Base-by-base conservation (phyloP, 2,329 filamentous ascomycete genomes). In the Incumbomyces lentus region DNA sequence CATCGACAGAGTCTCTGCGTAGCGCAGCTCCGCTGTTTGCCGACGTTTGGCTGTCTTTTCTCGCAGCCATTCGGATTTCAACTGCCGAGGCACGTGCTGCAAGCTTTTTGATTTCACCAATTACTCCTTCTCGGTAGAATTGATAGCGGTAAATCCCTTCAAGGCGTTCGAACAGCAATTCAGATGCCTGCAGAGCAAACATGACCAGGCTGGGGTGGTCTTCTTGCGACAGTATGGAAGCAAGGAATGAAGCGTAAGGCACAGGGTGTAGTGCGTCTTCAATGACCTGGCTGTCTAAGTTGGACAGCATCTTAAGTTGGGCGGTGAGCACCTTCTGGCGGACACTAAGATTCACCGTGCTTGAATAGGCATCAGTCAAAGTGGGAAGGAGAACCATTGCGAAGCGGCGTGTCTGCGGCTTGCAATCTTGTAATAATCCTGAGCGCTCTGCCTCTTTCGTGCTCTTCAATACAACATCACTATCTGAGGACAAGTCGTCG, bases 221-320 rank as follows among this genome's bases (percentile, higher is more conserved):
- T 62, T 95, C 84, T 59, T 98, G 92, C 0, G 90, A 95, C 14
- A 98, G 71, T 50, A 98, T 98, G 0, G 90, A 88, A 1, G 92
- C 92, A 26, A 98, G 68, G 62, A 95, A 95, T 0, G 93, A 98
- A 2, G 92, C 88, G 64, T 96, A 98, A 0, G 92, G 86, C 1
- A 98, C 89, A 13, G 86, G 78, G 19, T 83, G 83, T 26, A 98
- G 68, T 7, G 90, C 84, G 57, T 95, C 90, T 51, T 86, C 76
- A 3, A 98, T 75, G 42, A 98, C 87, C 32, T 76, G 73, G 36
- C 79, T 81, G 56, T 95, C 87, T n/a, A 98, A 69, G 54, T 95
- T 95, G 11, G 88, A 95, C 8, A 98, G 75, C 87, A 98, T 96
- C 68, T 96, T 96, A 37, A 96, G 70, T 60, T 98, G 92, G n/a